A percentile compares a stretch with the other conserved stretches of the same genome.
Conservation (phyloP, 139 green algal species). For the Picochlorum sp. region DNA sequence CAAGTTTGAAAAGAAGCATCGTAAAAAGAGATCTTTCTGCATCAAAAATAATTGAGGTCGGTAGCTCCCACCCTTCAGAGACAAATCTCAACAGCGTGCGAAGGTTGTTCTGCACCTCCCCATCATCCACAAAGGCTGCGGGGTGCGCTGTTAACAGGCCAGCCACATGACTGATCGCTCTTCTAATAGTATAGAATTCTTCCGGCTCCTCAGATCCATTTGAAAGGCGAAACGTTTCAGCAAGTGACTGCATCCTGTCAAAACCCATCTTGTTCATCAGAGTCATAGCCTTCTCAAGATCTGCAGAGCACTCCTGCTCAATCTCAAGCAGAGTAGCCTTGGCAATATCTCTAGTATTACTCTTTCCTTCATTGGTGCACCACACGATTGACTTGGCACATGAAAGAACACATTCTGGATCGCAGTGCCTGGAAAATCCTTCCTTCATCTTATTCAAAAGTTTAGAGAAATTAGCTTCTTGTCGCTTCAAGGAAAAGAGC, state of each 20-base stretch:
- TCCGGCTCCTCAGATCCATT: neutral
- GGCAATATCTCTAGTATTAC: conserved; percentile 7
- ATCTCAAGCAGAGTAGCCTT: neutral
- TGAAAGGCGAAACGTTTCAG: neutral
- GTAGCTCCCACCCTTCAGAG: neutral
- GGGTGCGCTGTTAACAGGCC: neutral
- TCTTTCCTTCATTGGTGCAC: neutral
- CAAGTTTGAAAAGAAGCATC: no score
- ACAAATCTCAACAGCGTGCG: neutral
- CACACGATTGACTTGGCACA: conserved; percentile 8
- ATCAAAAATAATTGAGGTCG: neutral
- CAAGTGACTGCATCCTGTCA: neutral
- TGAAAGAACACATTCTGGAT: neutral
- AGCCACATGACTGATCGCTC: neutral
- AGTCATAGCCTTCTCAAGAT: neutral
- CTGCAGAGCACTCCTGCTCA: neutral
- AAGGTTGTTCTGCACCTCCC: neutral
- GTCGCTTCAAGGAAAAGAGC: conserved; percentile 40
- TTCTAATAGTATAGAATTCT: neutral
- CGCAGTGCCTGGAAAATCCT: conserved; percentile 30
- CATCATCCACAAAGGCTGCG: neutral
- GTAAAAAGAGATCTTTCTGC: neutral
- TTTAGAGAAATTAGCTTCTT: conserved; percentile 26
- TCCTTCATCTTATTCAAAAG: conserved; percentile 33
- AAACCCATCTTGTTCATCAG: neutral